Conservation (phyloP, 306 rosid genomes). For the Lathyrus aphaca region DNA sequence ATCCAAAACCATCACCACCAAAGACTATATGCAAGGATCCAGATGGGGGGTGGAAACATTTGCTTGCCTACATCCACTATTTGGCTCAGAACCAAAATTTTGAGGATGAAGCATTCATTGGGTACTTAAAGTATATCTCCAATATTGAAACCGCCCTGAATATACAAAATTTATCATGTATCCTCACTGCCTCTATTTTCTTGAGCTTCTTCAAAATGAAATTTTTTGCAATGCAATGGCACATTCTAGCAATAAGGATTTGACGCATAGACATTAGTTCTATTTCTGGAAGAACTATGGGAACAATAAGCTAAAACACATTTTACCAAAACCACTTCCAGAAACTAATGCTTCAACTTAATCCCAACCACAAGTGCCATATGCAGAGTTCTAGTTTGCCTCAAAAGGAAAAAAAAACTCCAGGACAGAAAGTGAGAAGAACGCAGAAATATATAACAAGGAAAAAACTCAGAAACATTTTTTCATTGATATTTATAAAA, state of each 20-base stretch:
- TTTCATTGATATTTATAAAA: no score
- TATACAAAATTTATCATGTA: slow-evolving; percentile 84
- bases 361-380: no score
- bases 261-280: slow-evolving; percentile 93
- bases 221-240: slow-evolving; percentile 96
- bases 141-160: slow-evolving; percentile 96
- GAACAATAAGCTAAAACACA: slow-evolving; percentile 85
- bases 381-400: no score
- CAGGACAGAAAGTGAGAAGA: no score
- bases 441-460: no score
- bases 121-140: slow-evolving; percentile 93
- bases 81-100: slow-evolving; percentile 93
- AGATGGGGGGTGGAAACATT: no score
- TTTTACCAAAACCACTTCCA: slow-evolving; percentile 80
- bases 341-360: slow-evolving; percentile 62
- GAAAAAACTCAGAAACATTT: no score
- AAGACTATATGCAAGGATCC: no score
- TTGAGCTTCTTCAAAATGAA: slow-evolving; percentile 89
- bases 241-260: slow-evolving; percentile 90
- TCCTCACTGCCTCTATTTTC: slow-evolving; percentile 91
- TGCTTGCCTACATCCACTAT: no score
- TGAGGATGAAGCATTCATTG: slow-evolving; percentile 96
- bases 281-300: slow-evolving; percentile 97
- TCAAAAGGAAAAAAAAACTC: no score
- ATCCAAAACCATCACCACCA: no score